These are phyloP conservation scores for Pseudognaphalium luteoalbum DNA, from an alignment of 129 eudicot species.

Conservation along the genomic window DNA sequence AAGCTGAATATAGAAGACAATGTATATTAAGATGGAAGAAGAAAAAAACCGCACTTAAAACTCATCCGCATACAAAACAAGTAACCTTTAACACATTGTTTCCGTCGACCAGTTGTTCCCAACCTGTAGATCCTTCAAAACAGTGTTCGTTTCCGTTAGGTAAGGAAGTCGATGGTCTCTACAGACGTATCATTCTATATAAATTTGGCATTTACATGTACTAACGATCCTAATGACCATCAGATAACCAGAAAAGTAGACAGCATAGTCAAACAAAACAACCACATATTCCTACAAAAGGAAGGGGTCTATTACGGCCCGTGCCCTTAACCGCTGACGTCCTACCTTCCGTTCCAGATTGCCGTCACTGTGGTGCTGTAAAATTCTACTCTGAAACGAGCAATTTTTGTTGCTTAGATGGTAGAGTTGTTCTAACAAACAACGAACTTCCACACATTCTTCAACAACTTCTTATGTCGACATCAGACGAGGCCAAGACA, in stretches of 20 bases:
- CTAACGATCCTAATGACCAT: neutral
- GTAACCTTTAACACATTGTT: neutral
- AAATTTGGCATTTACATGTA: neutral
- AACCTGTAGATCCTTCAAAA: neutral
- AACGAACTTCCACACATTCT: neutral
- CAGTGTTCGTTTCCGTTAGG: neutral
- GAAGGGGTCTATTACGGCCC: neutral
- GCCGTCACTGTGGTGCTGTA: neutral
- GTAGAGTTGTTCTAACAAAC: neutral
- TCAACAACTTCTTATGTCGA: neutral
- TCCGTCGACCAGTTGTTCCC: neutral
- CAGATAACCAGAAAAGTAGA: neutral
- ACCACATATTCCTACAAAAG: neutral
- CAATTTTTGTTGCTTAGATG: constrained; percentile 3
- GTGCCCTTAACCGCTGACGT: neutral
- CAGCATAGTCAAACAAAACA: neutral
- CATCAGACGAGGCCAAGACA: neutral
- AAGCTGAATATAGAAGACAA: neutral
- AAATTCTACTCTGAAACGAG: constrained; percentile 1
- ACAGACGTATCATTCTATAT: neutral
- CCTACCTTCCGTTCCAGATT: neutral
- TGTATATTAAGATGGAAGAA: neutral
- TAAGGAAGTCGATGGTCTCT: neutral
- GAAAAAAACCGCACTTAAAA: neutral
- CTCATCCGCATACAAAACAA: neutral